Conservation (phyloP, 75 land plant genomes). For the Sequoia sempervirens region DNA sequence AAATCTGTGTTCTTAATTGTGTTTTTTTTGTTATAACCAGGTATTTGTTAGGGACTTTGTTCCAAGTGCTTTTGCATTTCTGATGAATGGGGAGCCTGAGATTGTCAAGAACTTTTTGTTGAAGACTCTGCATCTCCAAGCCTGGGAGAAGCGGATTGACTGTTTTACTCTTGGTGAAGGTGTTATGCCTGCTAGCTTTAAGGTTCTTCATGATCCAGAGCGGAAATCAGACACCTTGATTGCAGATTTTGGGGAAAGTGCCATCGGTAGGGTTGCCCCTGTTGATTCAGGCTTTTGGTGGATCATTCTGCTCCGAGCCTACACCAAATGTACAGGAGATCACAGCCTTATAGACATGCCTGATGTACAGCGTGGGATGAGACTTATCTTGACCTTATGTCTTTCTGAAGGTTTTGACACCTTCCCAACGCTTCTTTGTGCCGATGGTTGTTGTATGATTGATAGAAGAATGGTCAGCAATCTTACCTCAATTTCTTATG, state of each 20-base stretch:
- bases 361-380: conserved; percentile 80
- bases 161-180: conserved; percentile 83
- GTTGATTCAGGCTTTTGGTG: conserved; percentile 94
- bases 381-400: conserved; percentile 63
- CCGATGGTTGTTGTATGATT: conserved; percentile 93
- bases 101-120: conserved; percentile 66
- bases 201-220: conserved; percentile 64
- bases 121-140: conserved; percentile 72
- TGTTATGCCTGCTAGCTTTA: conserved; percentile 91
- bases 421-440: conserved; percentile 88
- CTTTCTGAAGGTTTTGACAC: conserved; percentile 90
- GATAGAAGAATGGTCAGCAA: conserved; percentile 83
- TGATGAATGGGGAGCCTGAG: conserved; percentile 87
- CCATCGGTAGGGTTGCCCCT: conserved; percentile 83
- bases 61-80: conserved; percentile 78
- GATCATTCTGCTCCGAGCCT: conserved; percentile 85
- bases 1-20: background rate
- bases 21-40: conserved; percentile 21
- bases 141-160: conserved; percentile 72
- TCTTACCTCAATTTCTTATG: background rate
- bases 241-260: conserved; percentile 89
- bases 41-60: conserved; percentile 88
- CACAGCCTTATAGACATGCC: conserved; percentile 51
- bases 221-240: conserved; percentile 53
- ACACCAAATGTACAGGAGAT: conserved; percentile 79